A percentile compares a stretch with the other conserved stretches of the same genome.
Evolutionary conservation across 257 asterid genomes (phyloP).

Genomic region (Lycium ferocissimum): DNA sequence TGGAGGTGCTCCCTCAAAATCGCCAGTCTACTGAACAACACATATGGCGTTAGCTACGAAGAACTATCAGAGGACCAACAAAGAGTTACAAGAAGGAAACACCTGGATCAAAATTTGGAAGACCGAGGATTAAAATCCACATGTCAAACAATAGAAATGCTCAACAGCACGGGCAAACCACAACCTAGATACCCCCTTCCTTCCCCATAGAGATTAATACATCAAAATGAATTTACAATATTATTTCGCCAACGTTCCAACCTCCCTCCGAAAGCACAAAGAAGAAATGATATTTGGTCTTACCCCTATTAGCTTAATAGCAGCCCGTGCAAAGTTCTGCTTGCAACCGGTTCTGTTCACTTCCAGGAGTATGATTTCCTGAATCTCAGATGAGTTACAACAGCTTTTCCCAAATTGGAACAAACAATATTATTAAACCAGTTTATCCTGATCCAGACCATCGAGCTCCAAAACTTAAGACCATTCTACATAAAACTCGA

Average conservation of each 20-base stretch:
- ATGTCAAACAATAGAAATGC: neutral
- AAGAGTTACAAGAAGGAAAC: neutral
- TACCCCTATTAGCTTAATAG: conserved; percentile 87
- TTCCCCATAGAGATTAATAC: neutral
- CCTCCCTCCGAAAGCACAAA: neutral
- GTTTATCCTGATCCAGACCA: neutral
- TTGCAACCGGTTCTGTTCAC: conserved; percentile 91
- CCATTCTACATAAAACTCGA: neutral
- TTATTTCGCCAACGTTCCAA: neutral
- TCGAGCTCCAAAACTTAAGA: neutral
- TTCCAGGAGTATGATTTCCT: conserved; percentile 73
- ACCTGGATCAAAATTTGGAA: neutral
- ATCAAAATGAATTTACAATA: neutral
- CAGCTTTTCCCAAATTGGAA: conserved; percentile 77
- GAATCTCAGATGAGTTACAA: conserved; percentile 90
- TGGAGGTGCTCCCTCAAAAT: neutral
- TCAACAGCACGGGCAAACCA: neutral
- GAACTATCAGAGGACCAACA: neutral
- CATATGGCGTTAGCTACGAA: neutral
- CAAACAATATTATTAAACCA: conserved; percentile 13
- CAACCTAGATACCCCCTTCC: neutral
- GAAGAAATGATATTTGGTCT: conserved; percentile 36
- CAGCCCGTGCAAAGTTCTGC: conserved; percentile 79
- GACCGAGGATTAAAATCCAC: neutral
- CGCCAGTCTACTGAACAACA: neutral